Evolutionary conservation across 345 rosid species (phyloP).

Genomic region (Psidium guajava): DNA sequence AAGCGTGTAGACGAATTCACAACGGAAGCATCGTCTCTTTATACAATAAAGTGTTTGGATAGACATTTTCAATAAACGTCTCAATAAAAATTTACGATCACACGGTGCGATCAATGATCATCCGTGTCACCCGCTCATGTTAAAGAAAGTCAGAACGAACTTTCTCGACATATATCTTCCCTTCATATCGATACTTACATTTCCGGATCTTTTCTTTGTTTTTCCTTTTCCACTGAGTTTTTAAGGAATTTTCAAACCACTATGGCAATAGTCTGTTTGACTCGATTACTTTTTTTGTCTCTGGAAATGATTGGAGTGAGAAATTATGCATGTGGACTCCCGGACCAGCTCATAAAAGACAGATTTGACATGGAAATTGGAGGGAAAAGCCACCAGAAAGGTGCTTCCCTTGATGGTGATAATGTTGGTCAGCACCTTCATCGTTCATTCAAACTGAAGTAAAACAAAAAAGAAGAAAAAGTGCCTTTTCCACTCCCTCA

Average conservation of each 20-base stretch:
- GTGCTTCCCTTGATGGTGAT: neutral
- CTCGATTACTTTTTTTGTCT: neutral
- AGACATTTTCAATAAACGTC: neutral
- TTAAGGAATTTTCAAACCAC: neutral
- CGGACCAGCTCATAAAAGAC: neutral
- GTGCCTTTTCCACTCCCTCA: neutral
- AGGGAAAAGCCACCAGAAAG: neutral
- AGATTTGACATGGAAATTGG: neutral
- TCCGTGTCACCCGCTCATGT: fast-evolving
- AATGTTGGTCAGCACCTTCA: neutral
- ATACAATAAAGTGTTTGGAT: neutral
- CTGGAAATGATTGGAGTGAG: neutral
- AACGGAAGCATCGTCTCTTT: too few species aligned
- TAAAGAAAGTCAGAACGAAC: neutral
- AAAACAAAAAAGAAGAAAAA: neutral
- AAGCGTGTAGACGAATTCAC: neutral
- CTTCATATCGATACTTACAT: neutral
- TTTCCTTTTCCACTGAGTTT: neutral
- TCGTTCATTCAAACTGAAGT: neutral
- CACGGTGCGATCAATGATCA: neutral
- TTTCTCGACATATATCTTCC: too few species aligned
- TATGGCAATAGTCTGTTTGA: neutral
- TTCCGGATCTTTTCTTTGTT: neutral
- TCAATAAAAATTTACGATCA: neutral
- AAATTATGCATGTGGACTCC: neutral